Evolutionary conservation across 202 grass and related monocot genomes (phyloP).

Genomic region (Digitaria exilis): DNA sequence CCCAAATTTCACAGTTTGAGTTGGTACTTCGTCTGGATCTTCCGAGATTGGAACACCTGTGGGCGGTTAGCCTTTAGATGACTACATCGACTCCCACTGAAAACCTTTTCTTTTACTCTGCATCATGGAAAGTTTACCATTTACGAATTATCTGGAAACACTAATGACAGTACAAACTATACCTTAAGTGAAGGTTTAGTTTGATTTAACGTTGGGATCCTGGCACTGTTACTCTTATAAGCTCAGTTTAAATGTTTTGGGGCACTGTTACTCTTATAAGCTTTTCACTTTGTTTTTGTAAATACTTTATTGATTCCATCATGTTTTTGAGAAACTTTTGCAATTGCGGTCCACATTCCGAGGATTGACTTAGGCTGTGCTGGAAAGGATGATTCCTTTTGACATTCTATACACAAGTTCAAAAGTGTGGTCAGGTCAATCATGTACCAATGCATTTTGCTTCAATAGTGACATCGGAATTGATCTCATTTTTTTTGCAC

Average conservation of each 20-base stretch:
- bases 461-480: slow-evolving; percentile 24
- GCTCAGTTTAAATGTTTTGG: slow-evolving; percentile 1
- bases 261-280: slow-evolving; percentile 14
- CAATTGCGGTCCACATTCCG: background rate
- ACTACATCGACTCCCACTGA: background rate
- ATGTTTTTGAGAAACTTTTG: slow-evolving; percentile 31
- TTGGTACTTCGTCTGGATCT: background rate
- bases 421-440: slow-evolving; percentile 17
- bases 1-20: background rate
- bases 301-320: background rate
- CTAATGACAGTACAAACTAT: slow-evolving; percentile 3
- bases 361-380: slow-evolving; percentile 26
- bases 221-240: slow-evolving; percentile 20
- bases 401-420: background rate
- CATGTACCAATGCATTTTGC: slow-evolving; percentile 10
- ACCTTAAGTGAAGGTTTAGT: slow-evolving; percentile 6
- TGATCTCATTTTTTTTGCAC: background rate
- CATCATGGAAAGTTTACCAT: background rate
- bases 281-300: slow-evolving; percentile 1
- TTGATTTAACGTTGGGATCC: slow-evolving; percentile 5
- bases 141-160: slow-evolving; percentile 28
- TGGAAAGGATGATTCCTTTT: slow-evolving; percentile 22
- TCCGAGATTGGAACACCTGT: background rate
- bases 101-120: slow-evolving; percentile 8
- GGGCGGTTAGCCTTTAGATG: background rate